Conservation (phyloP, 2,329 filamentous ascomycete genomes). For the Bipolaris oryzae region DNA sequence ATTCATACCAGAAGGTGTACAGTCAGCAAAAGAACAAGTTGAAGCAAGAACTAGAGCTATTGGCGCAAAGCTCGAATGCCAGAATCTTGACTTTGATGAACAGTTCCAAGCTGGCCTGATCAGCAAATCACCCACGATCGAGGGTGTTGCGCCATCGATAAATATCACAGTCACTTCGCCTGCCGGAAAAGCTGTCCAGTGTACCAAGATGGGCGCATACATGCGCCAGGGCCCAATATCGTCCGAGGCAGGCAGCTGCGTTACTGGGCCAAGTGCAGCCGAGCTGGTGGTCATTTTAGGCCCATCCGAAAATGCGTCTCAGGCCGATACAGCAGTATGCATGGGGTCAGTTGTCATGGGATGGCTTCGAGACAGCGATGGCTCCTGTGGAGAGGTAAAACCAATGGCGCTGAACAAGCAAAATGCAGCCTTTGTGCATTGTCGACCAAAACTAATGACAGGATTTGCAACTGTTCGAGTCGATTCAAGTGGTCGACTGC, state of each 20-base stretch:
- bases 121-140: no score
- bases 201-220: not conserved
- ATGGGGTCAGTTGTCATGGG: slow-evolving; percentile 29
- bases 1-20: no score
- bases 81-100: not conserved
- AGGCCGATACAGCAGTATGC: slow-evolving; percentile 28
- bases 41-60: slow-evolving; percentile 45
- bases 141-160: not conserved
- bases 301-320: slow-evolving; percentile 20
- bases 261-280: slow-evolving; percentile 15
- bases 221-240: slow-evolving; percentile 1
- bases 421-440: slow-evolving; percentile 44
- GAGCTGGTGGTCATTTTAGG: slow-evolving; percentile 22
- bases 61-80: slow-evolving; percentile 22
- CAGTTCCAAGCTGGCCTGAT: not conserved
- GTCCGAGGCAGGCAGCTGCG: not conserved
- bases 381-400: slow-evolving; percentile 14
- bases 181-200: not conserved
- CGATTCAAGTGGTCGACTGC: slow-evolving; percentile 40
- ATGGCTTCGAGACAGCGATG: slow-evolving; percentile 33
- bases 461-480: slow-evolving; percentile 47
- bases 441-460: slow-evolving; percentile 41
- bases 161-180: not conserved
- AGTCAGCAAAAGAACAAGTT: no score
- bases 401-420: slow-evolving; percentile 6